Evolutionary conservation across 345 rosid species (phyloP).

Genomic region (Kandelia obovata): DNA sequence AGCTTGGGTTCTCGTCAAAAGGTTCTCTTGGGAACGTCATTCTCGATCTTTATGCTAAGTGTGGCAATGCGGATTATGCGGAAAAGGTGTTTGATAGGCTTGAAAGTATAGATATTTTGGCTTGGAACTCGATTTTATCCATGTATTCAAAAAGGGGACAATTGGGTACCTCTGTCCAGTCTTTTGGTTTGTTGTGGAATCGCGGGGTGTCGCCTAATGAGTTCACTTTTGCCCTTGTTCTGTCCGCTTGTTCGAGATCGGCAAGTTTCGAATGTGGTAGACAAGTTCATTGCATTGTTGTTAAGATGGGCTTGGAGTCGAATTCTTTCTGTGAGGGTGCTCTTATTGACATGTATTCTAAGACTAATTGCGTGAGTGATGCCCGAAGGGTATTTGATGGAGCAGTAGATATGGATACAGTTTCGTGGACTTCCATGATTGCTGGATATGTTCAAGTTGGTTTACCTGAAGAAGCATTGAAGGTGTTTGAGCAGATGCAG

Average conservation of each 20-base stretch:
- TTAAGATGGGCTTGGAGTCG: conserved; percentile 55
- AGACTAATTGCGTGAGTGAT: conserved; percentile 49
- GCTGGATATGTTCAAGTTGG: conserved; percentile 71
- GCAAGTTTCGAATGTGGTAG: conserved; percentile 48
- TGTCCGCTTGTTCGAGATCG: conserved; percentile 64
- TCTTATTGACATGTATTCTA: conserved; percentile 79
- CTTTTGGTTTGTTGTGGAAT: conserved; percentile 39
- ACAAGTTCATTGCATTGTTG: conserved; percentile 51
- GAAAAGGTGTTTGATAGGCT: conserved; percentile 54
- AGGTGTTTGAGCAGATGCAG: conserved; percentile 55
- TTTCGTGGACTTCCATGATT: conserved; percentile 86
- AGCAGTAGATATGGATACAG: conserved; percentile 51
- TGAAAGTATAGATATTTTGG: conserved; percentile 48
- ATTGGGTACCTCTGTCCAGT: conserved; percentile 37
- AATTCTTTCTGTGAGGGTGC: conserved; percentile 67
- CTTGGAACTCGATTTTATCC: conserved; percentile 80
- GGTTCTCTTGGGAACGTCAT: conserved; percentile 56
- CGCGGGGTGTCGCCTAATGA: conserved; percentile 54
- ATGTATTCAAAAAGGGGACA: conserved; percentile 56
- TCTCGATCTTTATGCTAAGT: conserved; percentile 78
- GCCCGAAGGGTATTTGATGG: conserved; percentile 63
- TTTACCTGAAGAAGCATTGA: conserved; percentile 61
- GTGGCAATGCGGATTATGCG: conserved; percentile 51
- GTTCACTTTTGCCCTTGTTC: conserved; percentile 65
- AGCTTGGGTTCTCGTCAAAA: conserved; percentile 44